Percentiles rank a stretch among this genome's conserved stretches.
phyloP scores from a whole-genome alignment of 192 early-diverging fungal genomes.

The Coemansia javaensis region DNA sequence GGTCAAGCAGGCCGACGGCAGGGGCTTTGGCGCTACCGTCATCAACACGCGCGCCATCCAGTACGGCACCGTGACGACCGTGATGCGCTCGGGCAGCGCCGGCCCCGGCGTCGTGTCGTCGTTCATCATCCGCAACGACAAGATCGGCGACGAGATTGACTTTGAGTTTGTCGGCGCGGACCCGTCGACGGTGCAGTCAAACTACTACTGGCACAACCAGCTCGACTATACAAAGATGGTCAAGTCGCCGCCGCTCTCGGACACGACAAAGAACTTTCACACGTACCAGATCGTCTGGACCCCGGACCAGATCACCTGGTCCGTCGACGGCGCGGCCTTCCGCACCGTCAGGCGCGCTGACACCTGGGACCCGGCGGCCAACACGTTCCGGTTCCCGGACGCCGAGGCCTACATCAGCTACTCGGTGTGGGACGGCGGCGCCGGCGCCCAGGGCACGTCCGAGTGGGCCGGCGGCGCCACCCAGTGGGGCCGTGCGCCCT shows the following conservation, averaged over 20 bases:
- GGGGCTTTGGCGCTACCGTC: conserved; percentile 59
- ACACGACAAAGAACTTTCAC: conserved; percentile 53
- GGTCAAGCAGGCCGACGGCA: conserved; percentile 44
- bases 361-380: conserved; percentile 39
- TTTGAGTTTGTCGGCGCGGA: conserved; percentile 63
- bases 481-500: conserved; percentile 48
- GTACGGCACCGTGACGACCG: conserved; percentile 57
- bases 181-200: conserved; percentile 56
- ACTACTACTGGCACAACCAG: conserved; percentile 56
- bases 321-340: conserved; percentile 52
- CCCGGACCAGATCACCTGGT: conserved; percentile 53
- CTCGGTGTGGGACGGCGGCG: conserved; percentile 64
- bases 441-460: conserved; percentile 49
- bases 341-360: conserved; percentile 50
- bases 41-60: conserved; percentile 44
- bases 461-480: conserved; percentile 62
- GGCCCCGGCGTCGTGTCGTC: conserved; percentile 56
- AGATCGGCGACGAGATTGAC: conserved; percentile 63
- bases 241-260: conserved; percentile 15
- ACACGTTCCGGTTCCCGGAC: conserved; percentile 47
- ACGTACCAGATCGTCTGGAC: conserved; percentile 62
- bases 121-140: conserved; percentile 51
- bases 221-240: conserved; percentile 56
- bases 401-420: conserved; percentile 54
- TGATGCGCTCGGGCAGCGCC: conserved; percentile 53